Base-by-base conservation (phyloP, 208 protist genomes). In the Naegleria fowleri region DNA sequence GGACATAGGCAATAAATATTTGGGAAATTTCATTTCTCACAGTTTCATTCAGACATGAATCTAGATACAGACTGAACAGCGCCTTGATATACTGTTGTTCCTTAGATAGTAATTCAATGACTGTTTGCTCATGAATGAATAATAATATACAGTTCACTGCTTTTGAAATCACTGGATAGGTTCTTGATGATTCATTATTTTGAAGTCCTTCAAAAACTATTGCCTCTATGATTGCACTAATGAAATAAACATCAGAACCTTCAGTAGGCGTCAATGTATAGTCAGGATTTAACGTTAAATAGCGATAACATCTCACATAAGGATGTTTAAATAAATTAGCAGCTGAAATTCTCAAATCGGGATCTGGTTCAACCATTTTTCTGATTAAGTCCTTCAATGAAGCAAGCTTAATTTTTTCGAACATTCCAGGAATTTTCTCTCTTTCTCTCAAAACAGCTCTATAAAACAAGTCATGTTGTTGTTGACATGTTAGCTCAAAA, bases 401-500 rank as follows among this genome's bases (percentile, higher is more conserved):
- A 79, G 67, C 5, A 79, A 79, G 67, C 9, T 79, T 36, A 13
- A 79, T 79, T 13, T n/a, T 25, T 79, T 79, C 67, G 36, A 79
- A 79, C 29, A 79, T 29, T 36, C 29, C 67, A 36, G 67, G 29
- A 79, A 79, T 79, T 36, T 36, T 79, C 6, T 79, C 67, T 79
- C 67, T 25, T 79, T 79, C 67, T 36, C 67, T 79, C 9, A 79
- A 79, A 79, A 79, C 67, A 79, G 67, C 67, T 79, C 67, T 79
- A 79, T 79, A 79, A 33, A 79, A 79, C 5, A 33, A 11, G 6
- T 79, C 67, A 79, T 79, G 67, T 79, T 79, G 16, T 79, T 79
- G 67, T 36, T 79, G 67, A 33, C 67, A 79, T 36, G 67, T 79
- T 25, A 79, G 25, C n/a, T 79, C 67, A 79, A 79, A 79, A 36